Base-by-base conservation (phyloP, 164 flowering plant genomes). In the Piper betle region DNA sequence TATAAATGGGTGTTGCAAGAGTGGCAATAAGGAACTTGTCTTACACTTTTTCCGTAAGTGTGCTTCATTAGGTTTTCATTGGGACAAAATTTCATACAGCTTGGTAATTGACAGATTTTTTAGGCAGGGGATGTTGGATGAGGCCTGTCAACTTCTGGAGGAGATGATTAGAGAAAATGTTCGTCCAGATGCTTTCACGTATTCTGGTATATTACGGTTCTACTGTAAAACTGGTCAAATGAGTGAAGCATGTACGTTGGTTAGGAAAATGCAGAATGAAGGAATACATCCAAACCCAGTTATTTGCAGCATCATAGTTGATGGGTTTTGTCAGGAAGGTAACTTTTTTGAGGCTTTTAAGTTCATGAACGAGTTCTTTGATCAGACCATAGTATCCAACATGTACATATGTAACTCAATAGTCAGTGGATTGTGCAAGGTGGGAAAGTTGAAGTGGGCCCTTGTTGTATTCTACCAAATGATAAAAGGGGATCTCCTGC, bases 401-500 rank as follows among this genome's bases (percentile, higher is more conserved):
- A 37, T 73, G 42, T 72, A 63, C 62, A 73, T 82, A 0, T 86
- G 75, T 64, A 72, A 57, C 70, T 58, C 69, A 56, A 41, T 83
- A 55, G 72, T 84, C 39, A 69, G 74, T 33, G 57, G 68, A 55
- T 65, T 83, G 39, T 79, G 83, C 73, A 75, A 75, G 66, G 73
- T 67, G 61, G 41, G 66, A 53, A 73, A 74, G 50, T 33, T 73
- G 11, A 64, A 73, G 56, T 64, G 54, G 60, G 85, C 81, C 54
- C 68, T 58, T 68, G 79, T 76, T 40, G 42, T 83, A 20, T 69
- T 84, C n/a, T 69, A 81, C n/a, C 33, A 56, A 16, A 80, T 86
- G 90, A 70, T 79, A 37, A 74, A 72, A 77, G 74, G 53, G 74
- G 73, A 59, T 60, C 75, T 46, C 67, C 76, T 60, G 85, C 85